A percentile compares a stretch with the other conserved stretches of the same genome.
Conservation (phyloP, 495 filamentous ascomycete species). For the Tricharina praecox region DNA sequence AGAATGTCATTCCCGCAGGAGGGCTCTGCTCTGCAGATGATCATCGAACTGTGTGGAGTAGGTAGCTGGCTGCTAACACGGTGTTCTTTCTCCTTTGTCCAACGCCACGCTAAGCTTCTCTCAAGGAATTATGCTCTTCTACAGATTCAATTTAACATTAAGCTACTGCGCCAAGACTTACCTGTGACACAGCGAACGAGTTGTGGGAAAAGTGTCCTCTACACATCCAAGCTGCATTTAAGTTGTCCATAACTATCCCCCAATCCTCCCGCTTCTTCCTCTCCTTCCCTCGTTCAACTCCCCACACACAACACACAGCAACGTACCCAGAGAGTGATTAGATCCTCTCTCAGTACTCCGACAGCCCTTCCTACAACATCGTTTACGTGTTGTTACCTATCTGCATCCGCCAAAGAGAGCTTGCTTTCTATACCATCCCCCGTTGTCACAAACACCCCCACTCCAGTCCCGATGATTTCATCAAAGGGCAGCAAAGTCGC, state of each 20-base stretch:
- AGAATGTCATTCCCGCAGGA: no score
- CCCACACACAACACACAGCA: conserved; percentile 2
- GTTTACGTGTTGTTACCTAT: neutral
- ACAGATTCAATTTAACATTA: no score
- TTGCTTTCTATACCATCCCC: neutral
- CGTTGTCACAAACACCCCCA: no score
- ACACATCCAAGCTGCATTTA: conserved; percentile 7
- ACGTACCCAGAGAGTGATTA: neutral
- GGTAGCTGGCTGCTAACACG: no score
- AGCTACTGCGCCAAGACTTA: no score
- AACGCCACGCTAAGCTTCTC: no score
- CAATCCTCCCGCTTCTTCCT: conserved; percentile 10
- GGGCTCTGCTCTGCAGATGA: no score
- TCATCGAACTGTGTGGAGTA: no score
- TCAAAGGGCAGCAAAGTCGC: conserved; percentile 29
- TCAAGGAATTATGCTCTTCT: no score
- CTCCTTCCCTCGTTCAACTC: conserved; percentile 4
- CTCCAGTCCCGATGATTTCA: conserved; percentile 19
- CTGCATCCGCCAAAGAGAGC: neutral
- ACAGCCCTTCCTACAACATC: neutral
- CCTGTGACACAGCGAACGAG: no score
- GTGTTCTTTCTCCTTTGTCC: no score
- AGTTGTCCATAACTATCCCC: conserved; percentile 8
- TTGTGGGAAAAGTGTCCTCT: conserved; percentile 19
- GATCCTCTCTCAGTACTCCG: no score